phyloP scores from a whole-genome alignment of 805 yeast species.

The Starmerella sp. region DNA sequence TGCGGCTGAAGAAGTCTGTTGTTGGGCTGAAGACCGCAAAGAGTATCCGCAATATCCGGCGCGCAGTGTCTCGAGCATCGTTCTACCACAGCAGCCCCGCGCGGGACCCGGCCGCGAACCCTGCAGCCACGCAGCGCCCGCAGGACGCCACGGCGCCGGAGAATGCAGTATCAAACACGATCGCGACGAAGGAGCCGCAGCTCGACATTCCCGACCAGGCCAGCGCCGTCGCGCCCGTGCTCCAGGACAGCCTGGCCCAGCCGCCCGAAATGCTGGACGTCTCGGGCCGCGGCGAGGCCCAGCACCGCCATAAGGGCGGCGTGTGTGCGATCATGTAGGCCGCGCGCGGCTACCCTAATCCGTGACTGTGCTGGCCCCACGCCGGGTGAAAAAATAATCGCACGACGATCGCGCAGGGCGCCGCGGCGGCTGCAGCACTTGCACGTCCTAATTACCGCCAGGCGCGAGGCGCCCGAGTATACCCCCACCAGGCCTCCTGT shows the following conservation, averaged over 20 bases:
- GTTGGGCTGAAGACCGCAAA: slow-evolving; percentile 14
- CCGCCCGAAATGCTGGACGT: slow-evolving; percentile 12
- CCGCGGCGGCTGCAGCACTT: neutral
- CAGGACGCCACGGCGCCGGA: neutral
- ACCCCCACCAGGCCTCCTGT: no score
- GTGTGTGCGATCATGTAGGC: slow-evolving; percentile 3
- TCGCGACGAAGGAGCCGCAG: neutral
- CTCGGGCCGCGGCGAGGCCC: neutral
- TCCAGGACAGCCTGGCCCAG: slow-evolving; percentile 6
- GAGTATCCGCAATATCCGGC: slow-evolving; percentile 17
- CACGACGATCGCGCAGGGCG: neutral
- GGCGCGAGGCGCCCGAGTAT: no score
- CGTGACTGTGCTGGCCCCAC: neutral
- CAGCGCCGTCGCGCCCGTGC: slow-evolving; percentile 1
- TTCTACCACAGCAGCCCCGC: slow-evolving; percentile 1
- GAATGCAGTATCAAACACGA: neutral
- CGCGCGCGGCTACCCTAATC: neutral
- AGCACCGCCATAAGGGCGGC: neutral
- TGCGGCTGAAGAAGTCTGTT: slow-evolving; percentile 18
- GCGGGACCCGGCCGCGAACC: neutral
- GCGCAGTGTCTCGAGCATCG: slow-evolving; percentile 14
- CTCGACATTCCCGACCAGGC: no score
- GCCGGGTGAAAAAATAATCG: neutral
- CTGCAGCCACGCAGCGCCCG: neutral
- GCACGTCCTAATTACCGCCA: no score